Conservation (phyloP, 2,329 filamentous ascomycete species). For the Xylariaceae sp. region DNA sequence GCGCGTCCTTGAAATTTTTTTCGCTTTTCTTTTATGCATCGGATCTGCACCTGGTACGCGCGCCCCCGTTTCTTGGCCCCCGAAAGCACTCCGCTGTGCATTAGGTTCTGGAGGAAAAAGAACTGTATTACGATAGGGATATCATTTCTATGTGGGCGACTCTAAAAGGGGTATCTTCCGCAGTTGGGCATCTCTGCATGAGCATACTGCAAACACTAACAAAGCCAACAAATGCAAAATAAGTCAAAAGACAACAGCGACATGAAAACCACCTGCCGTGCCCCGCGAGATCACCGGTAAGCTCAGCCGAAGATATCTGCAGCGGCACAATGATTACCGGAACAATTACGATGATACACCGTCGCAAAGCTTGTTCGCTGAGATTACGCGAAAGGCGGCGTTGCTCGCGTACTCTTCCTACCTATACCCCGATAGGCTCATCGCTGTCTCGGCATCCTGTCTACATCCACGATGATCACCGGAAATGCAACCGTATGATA, state of each 20-base stretch:
- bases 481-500: slow-evolving; percentile 63
- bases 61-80: not conserved
- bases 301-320: not conserved
- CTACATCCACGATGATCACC: slow-evolving; percentile 16
- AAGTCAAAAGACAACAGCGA: slow-evolving; percentile 9
- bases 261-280: slow-evolving; percentile 5
- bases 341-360: not conserved
- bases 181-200: slow-evolving; percentile 30
- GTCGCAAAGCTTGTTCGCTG: not conserved
- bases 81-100: slow-evolving; percentile 6
- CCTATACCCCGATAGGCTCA: not conserved
- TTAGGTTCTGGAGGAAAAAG: slow-evolving; percentile 2
- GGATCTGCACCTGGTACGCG: slow-evolving; percentile 18
- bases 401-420: no score
- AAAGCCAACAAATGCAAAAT: not conserved
- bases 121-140: slow-evolving; percentile 17
- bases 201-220: slow-evolving; percentile 14
- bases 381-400: no score
- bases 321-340: not conserved
- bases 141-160: slow-evolving; percentile 25
- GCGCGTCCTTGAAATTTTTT: not conserved
- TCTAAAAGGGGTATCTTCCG: slow-evolving; percentile 33
- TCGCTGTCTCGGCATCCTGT: not conserved
- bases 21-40: slow-evolving; percentile 1
- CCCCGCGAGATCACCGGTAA: no score